Evolutionary conservation across 177 flowering plant species (phyloP).

Genomic region (Tripterygium wilfordii): DNA sequence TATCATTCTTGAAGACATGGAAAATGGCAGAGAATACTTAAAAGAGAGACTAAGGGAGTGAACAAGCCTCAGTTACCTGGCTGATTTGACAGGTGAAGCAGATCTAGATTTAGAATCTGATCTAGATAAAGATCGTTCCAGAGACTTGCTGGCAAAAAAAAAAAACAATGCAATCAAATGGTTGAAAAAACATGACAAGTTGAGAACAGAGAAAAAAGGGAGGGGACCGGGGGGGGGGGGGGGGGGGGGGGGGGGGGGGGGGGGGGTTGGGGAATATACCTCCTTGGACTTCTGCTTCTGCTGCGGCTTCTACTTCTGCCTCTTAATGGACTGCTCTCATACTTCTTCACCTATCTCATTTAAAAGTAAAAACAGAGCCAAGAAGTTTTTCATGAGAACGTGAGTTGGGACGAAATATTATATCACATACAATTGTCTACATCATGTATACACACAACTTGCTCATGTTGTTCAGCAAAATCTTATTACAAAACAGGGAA

Average conservation of each 20-base stretch:
- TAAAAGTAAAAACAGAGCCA: background rate
- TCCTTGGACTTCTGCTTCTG: constrained; percentile 43
- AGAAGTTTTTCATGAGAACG: background rate
- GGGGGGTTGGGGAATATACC: background rate
- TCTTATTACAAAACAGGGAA: background rate
- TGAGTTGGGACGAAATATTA: background rate
- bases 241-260: too few species aligned
- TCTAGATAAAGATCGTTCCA: constrained; percentile 29
- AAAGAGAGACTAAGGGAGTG: background rate
- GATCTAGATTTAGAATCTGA: constrained; percentile 43
- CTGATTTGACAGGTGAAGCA: constrained; percentile 34
- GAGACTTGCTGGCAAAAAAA: constrained; percentile 27
- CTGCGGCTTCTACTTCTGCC: constrained; percentile 51
- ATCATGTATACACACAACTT: too few species aligned
- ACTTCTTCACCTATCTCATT: constrained; percentile 44
- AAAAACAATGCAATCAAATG: background rate
- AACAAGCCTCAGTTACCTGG: constrained; percentile 31
- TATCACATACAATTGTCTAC: too few species aligned
- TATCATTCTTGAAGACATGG: background rate
- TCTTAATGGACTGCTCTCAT: constrained; percentile 54
- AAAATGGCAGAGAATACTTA: background rate
- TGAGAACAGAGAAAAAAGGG: background rate
- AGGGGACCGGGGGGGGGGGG: too few species aligned
- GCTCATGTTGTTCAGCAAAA: background rate
- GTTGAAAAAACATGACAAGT: background rate